These are phyloP conservation scores for Pythium pectinolyticum DNA, from an alignment of 352 stramenopile species.

Conservation along the genomic window DNA sequence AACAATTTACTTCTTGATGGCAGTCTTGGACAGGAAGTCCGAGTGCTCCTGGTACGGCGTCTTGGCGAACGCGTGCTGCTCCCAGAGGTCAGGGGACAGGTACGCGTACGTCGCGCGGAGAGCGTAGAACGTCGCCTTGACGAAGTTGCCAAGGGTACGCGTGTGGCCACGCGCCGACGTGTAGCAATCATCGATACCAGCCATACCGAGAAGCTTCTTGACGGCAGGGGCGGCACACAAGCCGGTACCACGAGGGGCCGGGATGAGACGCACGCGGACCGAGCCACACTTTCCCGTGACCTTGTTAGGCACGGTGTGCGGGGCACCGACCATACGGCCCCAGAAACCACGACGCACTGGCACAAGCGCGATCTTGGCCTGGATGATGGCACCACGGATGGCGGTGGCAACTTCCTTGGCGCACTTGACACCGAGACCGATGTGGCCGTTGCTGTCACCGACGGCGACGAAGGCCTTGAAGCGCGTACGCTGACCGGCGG, in stretches of 20 bases:
- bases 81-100: constrained; percentile 98
- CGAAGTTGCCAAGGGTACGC: constrained; percentile 99
- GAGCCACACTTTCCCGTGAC: constrained; percentile 99
- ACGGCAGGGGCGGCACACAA: constrained; percentile 97
- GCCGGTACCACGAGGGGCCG: constrained; percentile 98
- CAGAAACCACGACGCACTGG: constrained; percentile 99
- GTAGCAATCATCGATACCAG: constrained; percentile 98
- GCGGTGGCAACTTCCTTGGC: constrained; percentile 98
- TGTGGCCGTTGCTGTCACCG: constrained; percentile 98
- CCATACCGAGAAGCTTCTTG: constrained; percentile 99
- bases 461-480: constrained; percentile 99
- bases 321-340: constrained; percentile 93
- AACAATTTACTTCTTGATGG: constrained; percentile 86
- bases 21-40: constrained; percentile 98
- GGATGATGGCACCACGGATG: constrained; percentile 99
- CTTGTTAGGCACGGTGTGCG: constrained; percentile 98
- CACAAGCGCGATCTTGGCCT: constrained; percentile 98
- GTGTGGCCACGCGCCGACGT: constrained; percentile 96
- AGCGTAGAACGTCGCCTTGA: constrained; percentile 99
- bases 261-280: constrained; percentile 98
- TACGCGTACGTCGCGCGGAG: constrained; percentile 98
- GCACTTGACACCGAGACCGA: constrained; percentile 99
- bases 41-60: constrained; percentile 99
- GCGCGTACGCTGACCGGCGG: constrained; percentile 98
- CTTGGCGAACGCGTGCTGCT: constrained; percentile 91